Evolutionary conservation across 2,329 filamentous ascomycete genomes (phyloP).

Genomic region (Cladosporium halotolerans): DNA sequence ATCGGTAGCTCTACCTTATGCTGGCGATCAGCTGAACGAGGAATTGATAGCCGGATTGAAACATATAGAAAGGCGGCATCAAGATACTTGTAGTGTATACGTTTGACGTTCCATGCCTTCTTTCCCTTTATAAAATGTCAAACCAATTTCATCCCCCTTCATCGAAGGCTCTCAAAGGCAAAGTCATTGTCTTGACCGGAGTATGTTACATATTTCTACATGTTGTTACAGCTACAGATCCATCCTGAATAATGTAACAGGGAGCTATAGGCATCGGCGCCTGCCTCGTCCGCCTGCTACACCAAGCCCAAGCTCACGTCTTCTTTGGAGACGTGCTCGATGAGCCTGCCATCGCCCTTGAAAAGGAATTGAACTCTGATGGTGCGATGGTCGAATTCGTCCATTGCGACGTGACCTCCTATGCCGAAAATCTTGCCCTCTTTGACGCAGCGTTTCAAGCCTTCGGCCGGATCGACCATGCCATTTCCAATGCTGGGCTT

Average conservation of each 20-base stretch:
- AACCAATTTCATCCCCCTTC: constrained; percentile 19
- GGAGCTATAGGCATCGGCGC: constrained; percentile 43
- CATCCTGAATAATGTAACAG: constrained; percentile 17
- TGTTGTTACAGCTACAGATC: not conserved
- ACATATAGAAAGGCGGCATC: too few species aligned
- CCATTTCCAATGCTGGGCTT: constrained; percentile 44
- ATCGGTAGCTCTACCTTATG: too few species aligned
- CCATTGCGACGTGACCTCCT: constrained; percentile 41
- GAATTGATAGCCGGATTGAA: too few species aligned
- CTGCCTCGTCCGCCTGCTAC: constrained; percentile 35
- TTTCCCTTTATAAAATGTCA: constrained; percentile 10
- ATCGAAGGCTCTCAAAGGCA: constrained; percentile 18
- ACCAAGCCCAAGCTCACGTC: constrained; percentile 35
- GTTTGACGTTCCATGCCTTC: not conserved
- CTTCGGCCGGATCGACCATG: constrained; percentile 45
- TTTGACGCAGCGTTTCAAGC: constrained; percentile 41
- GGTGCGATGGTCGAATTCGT: constrained; percentile 33
- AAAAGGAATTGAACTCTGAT: constrained; percentile 19
- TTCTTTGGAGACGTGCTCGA: constrained; percentile 41
- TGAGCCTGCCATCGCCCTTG: constrained; percentile 29
- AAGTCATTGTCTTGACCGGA: constrained; percentile 29
- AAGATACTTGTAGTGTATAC: too few species aligned
- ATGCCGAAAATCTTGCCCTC: constrained; percentile 41
- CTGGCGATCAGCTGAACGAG: too few species aligned
- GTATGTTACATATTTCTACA: constrained; percentile 15